Percentiles rank a stretch among this genome's conserved stretches.
Conservation (phyloP, 2,329 filamentous ascomycete genomes). For the Stachybotrys elegans region DNA sequence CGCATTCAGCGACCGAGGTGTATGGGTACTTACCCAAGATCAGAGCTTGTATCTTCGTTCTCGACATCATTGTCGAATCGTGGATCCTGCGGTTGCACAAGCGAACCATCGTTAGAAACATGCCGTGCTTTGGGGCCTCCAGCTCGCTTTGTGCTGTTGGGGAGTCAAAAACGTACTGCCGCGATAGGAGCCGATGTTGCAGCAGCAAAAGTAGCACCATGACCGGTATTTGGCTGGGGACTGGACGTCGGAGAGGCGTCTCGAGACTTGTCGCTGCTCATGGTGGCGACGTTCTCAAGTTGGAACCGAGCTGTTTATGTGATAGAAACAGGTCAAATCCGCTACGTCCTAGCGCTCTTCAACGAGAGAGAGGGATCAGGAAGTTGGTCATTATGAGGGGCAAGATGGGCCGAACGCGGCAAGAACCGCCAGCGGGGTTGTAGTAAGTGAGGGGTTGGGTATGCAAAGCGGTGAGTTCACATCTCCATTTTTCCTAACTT, state of each 20-base stretch:
- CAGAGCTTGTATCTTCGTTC: slow-evolving; percentile 7
- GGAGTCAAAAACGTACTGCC: slow-evolving; percentile 5
- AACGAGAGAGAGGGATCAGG: too few species aligned
- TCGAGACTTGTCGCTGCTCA: slow-evolving; percentile 8
- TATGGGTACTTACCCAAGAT: slow-evolving; percentile 5
- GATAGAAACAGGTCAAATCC: background rate
- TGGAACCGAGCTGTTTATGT: background rate
- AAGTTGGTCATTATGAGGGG: too few species aligned
- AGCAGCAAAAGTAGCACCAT: too few species aligned
- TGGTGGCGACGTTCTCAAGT: slow-evolving; percentile 1
- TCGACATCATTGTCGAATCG: slow-evolving; percentile 9
- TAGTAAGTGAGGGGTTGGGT: too few species aligned
- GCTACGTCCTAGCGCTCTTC: too few species aligned
- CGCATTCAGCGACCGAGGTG: background rate
- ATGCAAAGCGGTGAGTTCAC: too few species aligned
- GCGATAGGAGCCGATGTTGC: slow-evolving; percentile 9
- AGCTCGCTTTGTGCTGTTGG: background rate
- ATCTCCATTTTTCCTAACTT: too few species aligned
- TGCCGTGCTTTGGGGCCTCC: background rate
- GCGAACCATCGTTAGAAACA: slow-evolving; percentile 6
- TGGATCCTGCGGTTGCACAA: slow-evolving; percentile 8
- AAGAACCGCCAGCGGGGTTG: too few species aligned
- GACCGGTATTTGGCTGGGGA: slow-evolving; percentile 3
- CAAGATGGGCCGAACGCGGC: too few species aligned
- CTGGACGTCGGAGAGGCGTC: slow-evolving; percentile 5